phyloP scores from a whole-genome alignment of 176 grass and related monocot species.

The Musa troglodytarum region DNA sequence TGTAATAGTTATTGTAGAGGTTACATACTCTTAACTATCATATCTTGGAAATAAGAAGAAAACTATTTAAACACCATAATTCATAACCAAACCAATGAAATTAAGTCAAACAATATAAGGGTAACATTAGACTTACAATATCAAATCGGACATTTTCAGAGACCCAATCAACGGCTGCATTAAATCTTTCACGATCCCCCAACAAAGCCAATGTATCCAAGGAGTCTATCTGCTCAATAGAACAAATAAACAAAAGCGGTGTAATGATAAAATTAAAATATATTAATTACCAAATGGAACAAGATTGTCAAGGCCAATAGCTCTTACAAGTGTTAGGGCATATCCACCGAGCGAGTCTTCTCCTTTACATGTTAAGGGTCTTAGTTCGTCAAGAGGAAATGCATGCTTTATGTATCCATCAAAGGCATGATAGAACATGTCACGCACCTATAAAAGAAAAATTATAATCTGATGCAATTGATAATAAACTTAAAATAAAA shows the following conservation, averaged over 20 bases:
- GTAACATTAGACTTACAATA: constrained; percentile 34
- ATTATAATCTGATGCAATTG: constrained; percentile 5
- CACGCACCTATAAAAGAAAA: constrained; percentile 51
- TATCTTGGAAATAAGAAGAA: constrained; percentile 14
- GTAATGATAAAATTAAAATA: constrained; percentile 5
- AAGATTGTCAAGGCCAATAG: constrained; percentile 9
- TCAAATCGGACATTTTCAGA: constrained; percentile 81
- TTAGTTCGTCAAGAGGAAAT: constrained; percentile 91
- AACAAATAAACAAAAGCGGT: constrained; percentile 17
- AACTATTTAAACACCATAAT: too few relatives aligned
- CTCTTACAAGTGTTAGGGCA: constrained; percentile 88
- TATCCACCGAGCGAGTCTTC: constrained; percentile 96
- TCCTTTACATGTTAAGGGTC: constrained; percentile 85
- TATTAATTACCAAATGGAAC: not conserved
- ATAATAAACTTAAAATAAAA: not conserved
- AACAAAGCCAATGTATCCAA: constrained; percentile 90
- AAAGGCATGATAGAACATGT: constrained; percentile 99
- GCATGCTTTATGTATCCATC: constrained; percentile 92
- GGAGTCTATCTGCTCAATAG: constrained; percentile 63
- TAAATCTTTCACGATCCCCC: constrained; percentile 72
- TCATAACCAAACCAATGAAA: constrained; percentile 1
- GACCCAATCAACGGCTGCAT: constrained; percentile 77
- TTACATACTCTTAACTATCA: constrained; percentile 11
- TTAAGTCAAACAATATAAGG: not conserved
- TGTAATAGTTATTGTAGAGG: constrained; percentile 10